These are phyloP conservation scores for Aphanoascus verrucosus DNA, from an alignment of 2,329 filamentous ascomycete genomes.

Conservation along the genomic window DNA sequence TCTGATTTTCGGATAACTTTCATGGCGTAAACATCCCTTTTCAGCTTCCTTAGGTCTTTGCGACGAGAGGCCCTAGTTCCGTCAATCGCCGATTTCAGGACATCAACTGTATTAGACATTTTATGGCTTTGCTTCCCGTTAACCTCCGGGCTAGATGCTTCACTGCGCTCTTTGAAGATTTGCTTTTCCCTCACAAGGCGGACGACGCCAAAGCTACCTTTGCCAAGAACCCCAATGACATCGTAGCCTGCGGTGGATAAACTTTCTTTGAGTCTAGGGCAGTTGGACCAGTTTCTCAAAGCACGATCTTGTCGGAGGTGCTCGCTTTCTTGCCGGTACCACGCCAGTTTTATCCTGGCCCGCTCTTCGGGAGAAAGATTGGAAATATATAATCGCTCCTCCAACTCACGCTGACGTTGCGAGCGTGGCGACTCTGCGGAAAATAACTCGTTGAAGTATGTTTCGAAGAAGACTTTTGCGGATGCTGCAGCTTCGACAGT, in stretches of 20 bases:
- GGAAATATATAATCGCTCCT: constrained; percentile 50
- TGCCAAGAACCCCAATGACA: constrained; percentile 69
- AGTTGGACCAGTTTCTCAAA: constrained; percentile 52
- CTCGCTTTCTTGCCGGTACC: constrained; percentile 57
- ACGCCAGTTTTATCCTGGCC: constrained; percentile 46
- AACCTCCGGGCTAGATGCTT: constrained; percentile 7
- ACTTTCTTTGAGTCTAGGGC: constrained; percentile 34
- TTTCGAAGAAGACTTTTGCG: constrained; percentile 79
- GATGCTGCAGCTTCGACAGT: constrained; percentile 71
- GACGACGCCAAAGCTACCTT: constrained; percentile 91
- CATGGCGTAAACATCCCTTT: constrained; percentile 74
- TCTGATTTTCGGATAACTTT: constrained; percentile 91
- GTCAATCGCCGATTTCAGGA: constrained; percentile 19
- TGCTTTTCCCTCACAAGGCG: constrained; percentile 63
- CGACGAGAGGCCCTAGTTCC: constrained; percentile 21
- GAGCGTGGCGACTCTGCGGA: constrained; percentile 48
- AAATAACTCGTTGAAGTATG: constrained; percentile 64
- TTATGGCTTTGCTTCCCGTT: constrained; percentile 14
- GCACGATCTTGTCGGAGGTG: constrained; percentile 63
- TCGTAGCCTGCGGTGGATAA: constrained; percentile 60
- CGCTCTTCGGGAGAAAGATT: constrained; percentile 47
- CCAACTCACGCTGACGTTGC: constrained; percentile 51
- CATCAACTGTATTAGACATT: constrained; percentile 17
- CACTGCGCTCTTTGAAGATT: background rate
- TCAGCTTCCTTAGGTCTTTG: constrained; percentile 24